phyloP scores from a whole-genome alignment of 2,329 filamentous ascomycete genomes.

The Pseudocercospora cruenta region DNA sequence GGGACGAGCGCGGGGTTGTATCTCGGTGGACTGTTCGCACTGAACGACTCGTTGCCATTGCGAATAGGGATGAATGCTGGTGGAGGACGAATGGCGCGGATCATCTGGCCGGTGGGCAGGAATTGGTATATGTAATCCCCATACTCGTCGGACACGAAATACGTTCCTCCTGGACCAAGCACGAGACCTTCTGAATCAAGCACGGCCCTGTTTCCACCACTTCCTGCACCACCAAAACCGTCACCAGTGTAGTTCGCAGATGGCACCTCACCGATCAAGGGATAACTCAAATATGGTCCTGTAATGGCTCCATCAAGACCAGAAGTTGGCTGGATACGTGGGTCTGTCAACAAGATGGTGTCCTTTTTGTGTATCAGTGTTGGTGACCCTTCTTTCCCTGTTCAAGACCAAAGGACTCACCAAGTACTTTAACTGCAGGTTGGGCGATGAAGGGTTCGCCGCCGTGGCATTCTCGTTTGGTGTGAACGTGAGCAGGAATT shows the following conservation, averaged over 20 bases:
- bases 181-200: slow-evolving; percentile 70
- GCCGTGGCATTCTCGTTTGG: slow-evolving; percentile 57
- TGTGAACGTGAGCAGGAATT: slow-evolving; percentile 64
- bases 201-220: slow-evolving; percentile 62
- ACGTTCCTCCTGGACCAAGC: slow-evolving; percentile 61
- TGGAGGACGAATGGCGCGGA: slow-evolving; percentile 66
- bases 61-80: slow-evolving; percentile 66
- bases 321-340: slow-evolving; percentile 64
- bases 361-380: slow-evolving; percentile 42
- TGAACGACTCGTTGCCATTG: slow-evolving; percentile 65
- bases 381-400: background rate
- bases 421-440: slow-evolving; percentile 64
- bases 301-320: slow-evolving; percentile 64
- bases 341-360: slow-evolving; percentile 66
- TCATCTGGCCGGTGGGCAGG: slow-evolving; percentile 60
- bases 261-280: slow-evolving; percentile 58
- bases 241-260: slow-evolving; percentile 67
- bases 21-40: slow-evolving; percentile 64
- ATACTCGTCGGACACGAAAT: slow-evolving; percentile 74
- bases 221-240: slow-evolving; percentile 65
- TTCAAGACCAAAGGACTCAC: background rate
- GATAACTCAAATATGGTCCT: slow-evolving; percentile 55
- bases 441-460: slow-evolving; percentile 59
- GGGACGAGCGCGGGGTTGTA: slow-evolving; percentile 57
- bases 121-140: slow-evolving; percentile 69